phyloP scores from a whole-genome alignment of 1,139 yeast species.

The Hemisphaericaspora xylofermentans region DNA sequence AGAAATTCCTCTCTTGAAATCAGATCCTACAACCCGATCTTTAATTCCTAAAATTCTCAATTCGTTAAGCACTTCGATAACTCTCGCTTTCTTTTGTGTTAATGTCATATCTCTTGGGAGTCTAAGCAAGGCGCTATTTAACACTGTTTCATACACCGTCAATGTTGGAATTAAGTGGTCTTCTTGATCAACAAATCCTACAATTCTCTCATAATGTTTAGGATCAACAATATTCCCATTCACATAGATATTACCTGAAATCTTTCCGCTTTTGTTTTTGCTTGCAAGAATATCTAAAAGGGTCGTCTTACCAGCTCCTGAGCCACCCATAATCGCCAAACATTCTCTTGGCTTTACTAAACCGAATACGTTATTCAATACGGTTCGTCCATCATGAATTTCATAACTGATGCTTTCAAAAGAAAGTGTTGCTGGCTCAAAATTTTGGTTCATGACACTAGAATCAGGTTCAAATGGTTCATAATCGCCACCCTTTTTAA shows the following conservation, averaged over 20 bases:
- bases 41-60: conserved; percentile 79
- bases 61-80: conserved; percentile 80
- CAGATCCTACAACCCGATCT: conserved; percentile 86
- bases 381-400: conserved; percentile 47
- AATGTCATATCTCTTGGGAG: conserved; percentile 78
- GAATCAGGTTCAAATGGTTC: conserved; percentile 35
- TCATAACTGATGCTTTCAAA: conserved; percentile 71
- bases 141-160: conserved; percentile 92
- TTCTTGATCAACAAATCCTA: conserved; percentile 98
- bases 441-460: conserved; percentile 50
- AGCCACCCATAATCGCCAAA: conserved; percentile 96
- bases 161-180: conserved; percentile 87
- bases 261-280: conserved; percentile 74
- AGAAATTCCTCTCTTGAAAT: conserved; percentile 86
- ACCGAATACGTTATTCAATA: conserved; percentile 69
- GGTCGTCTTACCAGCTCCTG: conserved; percentile 98
- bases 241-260: conserved; percentile 63
- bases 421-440: conserved; percentile 73
- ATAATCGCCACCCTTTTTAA: conserved; percentile 32
- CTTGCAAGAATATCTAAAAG: conserved; percentile 85
- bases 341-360: conserved; percentile 83
- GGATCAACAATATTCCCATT: conserved; percentile 59
- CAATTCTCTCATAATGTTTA: conserved; percentile 58
- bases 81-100: conserved; percentile 73
- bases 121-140: conserved; percentile 85